Percentiles rank a stretch among this genome's conserved stretches.
These are phyloP conservation scores for Conringia planisiliqua DNA, from an alignment of 345 rosid genomes.

Conservation along the genomic window DNA sequence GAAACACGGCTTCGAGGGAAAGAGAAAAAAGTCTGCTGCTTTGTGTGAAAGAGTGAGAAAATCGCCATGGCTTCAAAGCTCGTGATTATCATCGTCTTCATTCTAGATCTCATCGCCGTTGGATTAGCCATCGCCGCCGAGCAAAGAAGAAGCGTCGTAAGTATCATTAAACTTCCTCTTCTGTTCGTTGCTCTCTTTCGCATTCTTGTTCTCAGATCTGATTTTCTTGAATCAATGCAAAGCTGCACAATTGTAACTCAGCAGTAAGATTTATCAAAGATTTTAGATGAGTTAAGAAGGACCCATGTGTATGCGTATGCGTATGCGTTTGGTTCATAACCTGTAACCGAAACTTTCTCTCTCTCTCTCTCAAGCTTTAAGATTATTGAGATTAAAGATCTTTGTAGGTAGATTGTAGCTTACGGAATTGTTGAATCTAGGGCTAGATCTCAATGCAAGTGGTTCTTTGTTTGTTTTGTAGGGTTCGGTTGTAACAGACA, in stretches of 20 bases:
- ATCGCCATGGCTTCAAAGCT: conserved; percentile 84
- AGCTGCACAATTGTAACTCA: neutral
- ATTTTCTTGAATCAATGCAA: neutral
- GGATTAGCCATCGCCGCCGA: conserved; percentile 96
- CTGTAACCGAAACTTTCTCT: no score
- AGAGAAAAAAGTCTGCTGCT: conserved; percentile 9
- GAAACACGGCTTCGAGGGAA: conserved; percentile 1
- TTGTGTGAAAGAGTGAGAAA: neutral
- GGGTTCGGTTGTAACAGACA: conserved; percentile 52
- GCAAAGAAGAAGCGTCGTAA: conserved; percentile 91
- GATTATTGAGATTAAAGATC: neutral
- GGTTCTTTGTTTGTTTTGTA: conserved; percentile 27
- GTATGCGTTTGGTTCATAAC: neutral
- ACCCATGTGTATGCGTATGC: neutral
- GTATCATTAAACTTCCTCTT: conserved; percentile 9
- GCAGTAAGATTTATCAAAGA: neutral
- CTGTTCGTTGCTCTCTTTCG: neutral
- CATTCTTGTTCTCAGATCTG: conserved; percentile 24
- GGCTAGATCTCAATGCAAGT: neutral
- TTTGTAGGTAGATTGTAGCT: neutral
- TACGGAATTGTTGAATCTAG: neutral
- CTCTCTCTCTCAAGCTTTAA: neutral
- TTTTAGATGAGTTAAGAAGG: neutral
- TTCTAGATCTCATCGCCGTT: conserved; percentile 86
- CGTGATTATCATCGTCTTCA: conserved; percentile 56